A percentile compares a stretch with the other conserved stretches of the same genome.
Evolutionary conservation across 2,329 filamentous ascomycete species (phyloP).

Genomic region (Diaporthe vexans): DNA sequence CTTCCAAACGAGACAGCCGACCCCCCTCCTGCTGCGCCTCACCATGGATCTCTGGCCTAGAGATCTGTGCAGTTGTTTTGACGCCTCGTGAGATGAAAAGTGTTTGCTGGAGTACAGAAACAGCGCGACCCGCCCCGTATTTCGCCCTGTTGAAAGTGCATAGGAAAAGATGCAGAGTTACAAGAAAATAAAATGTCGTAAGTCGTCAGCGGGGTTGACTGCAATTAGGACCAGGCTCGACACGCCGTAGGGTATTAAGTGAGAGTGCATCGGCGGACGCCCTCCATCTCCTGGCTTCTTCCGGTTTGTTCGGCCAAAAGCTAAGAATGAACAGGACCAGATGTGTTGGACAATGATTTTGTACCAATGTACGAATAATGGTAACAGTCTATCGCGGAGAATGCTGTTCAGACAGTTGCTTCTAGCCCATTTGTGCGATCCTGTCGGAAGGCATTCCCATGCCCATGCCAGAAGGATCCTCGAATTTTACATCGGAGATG

Average conservation of each 20-base stretch:
- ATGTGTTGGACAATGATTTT: neutral
- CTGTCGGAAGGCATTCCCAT: conserved; percentile 29
- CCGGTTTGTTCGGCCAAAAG: neutral
- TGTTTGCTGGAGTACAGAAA: conserved; percentile 19
- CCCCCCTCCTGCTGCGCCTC: conserved; percentile 26
- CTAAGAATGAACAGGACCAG: neutral
- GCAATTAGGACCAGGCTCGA: conserved; percentile 10
- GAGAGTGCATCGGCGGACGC: neutral
- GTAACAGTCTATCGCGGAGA: neutral
- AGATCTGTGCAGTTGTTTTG: conserved; percentile 26
- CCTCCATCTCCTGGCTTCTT: neutral
- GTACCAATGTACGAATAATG: neutral
- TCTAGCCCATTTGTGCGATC: conserved; percentile 27
- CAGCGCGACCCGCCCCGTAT: conserved; percentile 7
- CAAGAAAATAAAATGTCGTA: conserved; percentile 32
- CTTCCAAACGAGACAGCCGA: conserved; percentile 27
- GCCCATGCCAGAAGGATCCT: conserved; percentile 20
- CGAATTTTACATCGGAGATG: conserved; percentile 30
- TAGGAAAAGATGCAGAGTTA: conserved; percentile 24
- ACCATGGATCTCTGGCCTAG: conserved; percentile 22
- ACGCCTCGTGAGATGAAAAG: conserved; percentile 25
- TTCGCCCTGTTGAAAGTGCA: neutral
- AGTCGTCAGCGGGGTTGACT: conserved; percentile 28
- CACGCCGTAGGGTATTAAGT: conserved; percentile 22
- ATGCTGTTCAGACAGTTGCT: neutral